phyloP scores from a whole-genome alignment of 192 early-diverging fungal genomes.

The Coemansia sp. region DNA sequence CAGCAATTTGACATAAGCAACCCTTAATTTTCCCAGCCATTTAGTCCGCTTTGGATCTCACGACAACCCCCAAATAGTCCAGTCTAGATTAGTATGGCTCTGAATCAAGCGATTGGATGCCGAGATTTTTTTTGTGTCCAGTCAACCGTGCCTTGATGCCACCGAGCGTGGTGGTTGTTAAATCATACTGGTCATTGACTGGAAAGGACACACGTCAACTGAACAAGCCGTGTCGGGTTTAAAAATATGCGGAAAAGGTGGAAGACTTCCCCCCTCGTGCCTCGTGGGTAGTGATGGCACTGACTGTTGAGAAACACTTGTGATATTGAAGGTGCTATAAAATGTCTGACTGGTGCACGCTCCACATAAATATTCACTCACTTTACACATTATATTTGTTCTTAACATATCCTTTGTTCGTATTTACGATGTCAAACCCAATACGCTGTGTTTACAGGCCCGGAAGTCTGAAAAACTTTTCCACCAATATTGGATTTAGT shows the following conservation, averaged over 20 bases:
- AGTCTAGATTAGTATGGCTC: neutral
- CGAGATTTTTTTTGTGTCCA: neutral
- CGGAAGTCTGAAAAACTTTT: neutral
- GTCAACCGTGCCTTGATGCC: neutral
- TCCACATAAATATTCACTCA: neutral
- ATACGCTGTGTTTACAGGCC: slow-evolving; percentile 1
- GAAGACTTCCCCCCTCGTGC: no score
- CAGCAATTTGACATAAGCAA: slow-evolving; percentile 51
- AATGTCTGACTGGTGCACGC: neutral
- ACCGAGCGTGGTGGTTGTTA: neutral
- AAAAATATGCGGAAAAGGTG: neutral
- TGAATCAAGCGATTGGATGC: neutral
- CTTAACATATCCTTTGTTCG: neutral
- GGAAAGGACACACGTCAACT: neutral
- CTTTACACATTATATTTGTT: neutral
- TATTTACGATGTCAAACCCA: neutral
- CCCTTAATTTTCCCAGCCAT: neutral
- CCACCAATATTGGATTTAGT: neutral
- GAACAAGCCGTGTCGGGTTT: neutral
- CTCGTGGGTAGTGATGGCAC: no score
- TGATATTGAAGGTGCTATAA: neutral
- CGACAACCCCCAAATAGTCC: neutral
- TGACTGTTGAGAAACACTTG: neutral
- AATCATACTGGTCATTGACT: neutral
- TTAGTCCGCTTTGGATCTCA: neutral